A percentile compares a stretch with the other conserved stretches of the same genome.
These are phyloP conservation scores for Mycena galericulata DNA, from an alignment of 768 basidiomycete genomes.

Conservation along the genomic window DNA sequence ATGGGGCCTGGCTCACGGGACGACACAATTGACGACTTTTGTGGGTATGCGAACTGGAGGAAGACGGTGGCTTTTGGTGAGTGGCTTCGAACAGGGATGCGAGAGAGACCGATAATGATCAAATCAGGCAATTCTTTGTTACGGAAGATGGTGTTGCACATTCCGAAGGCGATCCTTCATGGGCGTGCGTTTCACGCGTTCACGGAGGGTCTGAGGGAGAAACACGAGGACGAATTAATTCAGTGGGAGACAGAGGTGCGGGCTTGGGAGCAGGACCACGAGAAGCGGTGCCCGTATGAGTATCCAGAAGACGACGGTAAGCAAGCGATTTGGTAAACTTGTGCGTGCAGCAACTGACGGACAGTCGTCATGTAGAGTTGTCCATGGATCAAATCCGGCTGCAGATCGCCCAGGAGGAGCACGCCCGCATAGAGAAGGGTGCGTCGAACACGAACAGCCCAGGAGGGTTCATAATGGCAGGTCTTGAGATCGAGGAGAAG, in stretches of 20 bases:
- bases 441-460: conserved; percentile 4
- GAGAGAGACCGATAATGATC: no score
- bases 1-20: conserved; percentile 30
- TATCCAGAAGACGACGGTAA: conserved; percentile 30
- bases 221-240: conserved; percentile 24
- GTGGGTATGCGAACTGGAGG: conserved; percentile 29
- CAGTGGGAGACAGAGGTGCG: conserved; percentile 31
- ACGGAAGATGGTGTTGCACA: conserved; percentile 20
- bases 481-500: conserved; percentile 24
- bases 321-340: neutral
- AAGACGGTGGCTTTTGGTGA: conserved; percentile 17
- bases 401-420: conserved; percentile 33
- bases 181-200: conserved; percentile 24
- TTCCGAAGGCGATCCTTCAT: conserved; percentile 34
- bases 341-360: neutral
- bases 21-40: conserved; percentile 35
- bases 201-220: conserved; percentile 27
- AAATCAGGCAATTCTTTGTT: neutral
- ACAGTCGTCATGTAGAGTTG: neutral
- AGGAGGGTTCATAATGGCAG: conserved; percentile 30
- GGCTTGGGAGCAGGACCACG: conserved; percentile 32
- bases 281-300: conserved; percentile 29
- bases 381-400: conserved; percentile 25
- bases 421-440: conserved; percentile 7
- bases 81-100: neutral